Evolutionary conservation across 495 filamentous ascomycete genomes (phyloP), one percentile per base, ranked within the genome.

Genomic region (Penicillium nucicola): DNA sequence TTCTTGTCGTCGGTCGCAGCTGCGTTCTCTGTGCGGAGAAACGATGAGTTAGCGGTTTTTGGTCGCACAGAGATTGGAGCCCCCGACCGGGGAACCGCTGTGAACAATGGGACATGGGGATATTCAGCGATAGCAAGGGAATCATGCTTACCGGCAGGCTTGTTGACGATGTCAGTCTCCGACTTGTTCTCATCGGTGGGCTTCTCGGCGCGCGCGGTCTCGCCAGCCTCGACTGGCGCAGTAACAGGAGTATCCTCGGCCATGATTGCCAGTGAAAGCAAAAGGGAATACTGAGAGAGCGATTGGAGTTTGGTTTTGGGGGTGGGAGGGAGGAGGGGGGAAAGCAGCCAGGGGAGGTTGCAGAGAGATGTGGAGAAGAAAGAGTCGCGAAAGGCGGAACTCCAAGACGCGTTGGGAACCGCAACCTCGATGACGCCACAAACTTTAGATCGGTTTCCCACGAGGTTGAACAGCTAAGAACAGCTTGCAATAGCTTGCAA

Each of bases 361-460:
- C 31, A 50, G 45, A 55, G 55, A 60, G 57, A 59, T 62, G 68
- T 73, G 70, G 70, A 71, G 69, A 74, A 68, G 69, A 69, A 63
- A 64, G 62, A 69, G 66, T 68, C 66, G 67, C 67, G 67, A 66
- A 68, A 63, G 40, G 44, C 55, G 61, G 56, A 66, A 67, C 62
- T 66, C 71, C 71, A 69, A 66, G 69, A 71, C 61, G 61, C 65
- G 60, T 50, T 53, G 61, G 50, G 57, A 53, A 52, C 53, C 51
- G 60, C 48, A 46, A 48, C 48, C 44, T n/a, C 60, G 57, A 64
- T 66, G 61, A 61, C 58, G 53, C 53, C 63, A 58, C 63, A 62
- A 28, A 28, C 25, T 6, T 28, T 8, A 8, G 7, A 8, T 28
- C 25, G 10, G 25, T 8, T 28, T 28, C 5, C 25, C 25, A 28